Conservation (phyloP, 1,139 yeast species). For the Protomyces gravidus region DNA sequence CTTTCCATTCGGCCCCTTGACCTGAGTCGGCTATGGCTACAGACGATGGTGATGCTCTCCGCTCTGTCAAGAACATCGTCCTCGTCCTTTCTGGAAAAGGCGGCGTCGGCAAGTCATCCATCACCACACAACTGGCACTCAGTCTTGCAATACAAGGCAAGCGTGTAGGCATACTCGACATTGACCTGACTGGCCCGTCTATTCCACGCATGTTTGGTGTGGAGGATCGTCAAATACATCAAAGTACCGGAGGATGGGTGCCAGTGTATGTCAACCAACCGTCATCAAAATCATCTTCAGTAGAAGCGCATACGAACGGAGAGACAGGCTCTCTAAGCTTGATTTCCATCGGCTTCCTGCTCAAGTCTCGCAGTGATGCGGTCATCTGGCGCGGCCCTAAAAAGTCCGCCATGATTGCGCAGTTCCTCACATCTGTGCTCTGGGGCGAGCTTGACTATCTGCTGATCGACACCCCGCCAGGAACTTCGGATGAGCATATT, state of each 20-base stretch:
- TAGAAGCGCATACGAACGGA: background rate
- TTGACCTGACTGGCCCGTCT: slow-evolving; percentile 95
- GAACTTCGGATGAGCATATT: slow-evolving; percentile 96
- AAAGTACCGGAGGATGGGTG: slow-evolving; percentile 81
- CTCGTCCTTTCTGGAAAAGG: slow-evolving; percentile 89
- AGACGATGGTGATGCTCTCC: slow-evolving; percentile 38
- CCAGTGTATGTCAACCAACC: slow-evolving; percentile 61
- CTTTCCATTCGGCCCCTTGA: too few species aligned
- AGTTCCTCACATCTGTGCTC: slow-evolving; percentile 79
- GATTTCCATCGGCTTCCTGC: slow-evolving; percentile 87
- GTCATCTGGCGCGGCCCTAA: slow-evolving; percentile 99
- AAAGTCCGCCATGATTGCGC: slow-evolving; percentile 95
- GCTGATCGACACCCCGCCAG: slow-evolving; percentile 96
- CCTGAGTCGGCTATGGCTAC: background rate
- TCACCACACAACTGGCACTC: slow-evolving; percentile 87
- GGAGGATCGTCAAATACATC: slow-evolving; percentile 73
- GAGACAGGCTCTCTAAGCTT: slow-evolving; percentile 44
- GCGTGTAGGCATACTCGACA: slow-evolving; percentile 87
- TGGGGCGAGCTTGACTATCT: slow-evolving; percentile 85
- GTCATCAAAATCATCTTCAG: slow-evolving; percentile 34
- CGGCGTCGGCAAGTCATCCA: slow-evolving; percentile 97
- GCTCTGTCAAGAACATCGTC: slow-evolving; percentile 67
- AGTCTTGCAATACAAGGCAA: slow-evolving; percentile 64
- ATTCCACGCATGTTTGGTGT: slow-evolving; percentile 94
- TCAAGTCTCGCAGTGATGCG: slow-evolving; percentile 77